Evolutionary conservation across 305 asterid genomes (phyloP), one percentile per base, ranked within the genome.

Genomic region (Rubia tinctorum): DNA sequence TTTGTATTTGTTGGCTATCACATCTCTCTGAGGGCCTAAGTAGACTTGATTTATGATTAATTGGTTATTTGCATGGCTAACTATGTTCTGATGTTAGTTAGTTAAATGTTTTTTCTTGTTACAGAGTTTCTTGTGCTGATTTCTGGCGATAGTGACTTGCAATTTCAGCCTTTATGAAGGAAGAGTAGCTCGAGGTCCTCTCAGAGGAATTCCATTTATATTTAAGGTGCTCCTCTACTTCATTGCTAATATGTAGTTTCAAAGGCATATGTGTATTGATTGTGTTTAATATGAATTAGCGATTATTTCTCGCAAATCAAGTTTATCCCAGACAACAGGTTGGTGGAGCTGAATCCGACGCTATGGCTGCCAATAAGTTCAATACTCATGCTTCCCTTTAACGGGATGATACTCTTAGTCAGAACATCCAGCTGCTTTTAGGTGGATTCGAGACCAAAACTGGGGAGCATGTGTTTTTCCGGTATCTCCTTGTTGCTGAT

Each of bases 361-460:
- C 82, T 85, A 90, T 94, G 98, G 98, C 98, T 79, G 90, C 98
- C 17, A 94, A 94, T 84, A 98, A 94, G 88, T 89, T 94, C 63
- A 78, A 85, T 45, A 90, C 97, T 66, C 98, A 94, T 79, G 89
- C 95, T 78, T 88, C 86, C 73, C 97, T 91, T 78, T 97, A 91
- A 59, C 84, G 86, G 72, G 71, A 67, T 20, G 56, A 8, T 5
- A 20, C 56, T 37, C 30, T 73, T 68, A 88, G 87, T 82, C 83
- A 72, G 78, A 90, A 93, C 80, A 88, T 93, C 76, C 96, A 90
- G 83, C 68, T 80, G 72, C 97, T 93, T 79, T 80, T 93, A 59
- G 98, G 98, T 75, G 98, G 98, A 69, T 93, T 93, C 71, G 98
- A 93, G 91, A 93, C 96, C 76, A 91, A 82, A 85, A 90, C 88